Conservation (phyloP, 1,139 yeast genomes). For the Meyerozyma athensensis region DNA sequence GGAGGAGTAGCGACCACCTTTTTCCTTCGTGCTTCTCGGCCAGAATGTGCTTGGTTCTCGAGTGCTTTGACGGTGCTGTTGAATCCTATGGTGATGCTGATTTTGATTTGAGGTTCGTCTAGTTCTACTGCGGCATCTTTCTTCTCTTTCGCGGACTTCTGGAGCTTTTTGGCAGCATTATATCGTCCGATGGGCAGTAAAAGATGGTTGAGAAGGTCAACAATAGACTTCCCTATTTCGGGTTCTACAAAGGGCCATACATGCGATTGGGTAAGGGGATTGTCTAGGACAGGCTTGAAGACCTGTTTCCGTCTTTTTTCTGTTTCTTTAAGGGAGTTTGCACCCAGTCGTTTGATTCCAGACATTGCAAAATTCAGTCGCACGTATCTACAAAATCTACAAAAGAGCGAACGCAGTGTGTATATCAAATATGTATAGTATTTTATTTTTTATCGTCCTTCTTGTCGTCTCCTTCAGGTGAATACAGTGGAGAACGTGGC, state of each 20-base stretch:
- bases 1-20: constrained; percentile 9
- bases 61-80: constrained; percentile 48
- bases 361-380: constrained; percentile 3
- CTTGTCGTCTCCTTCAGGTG: constrained; percentile 7
- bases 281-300: constrained; percentile 57
- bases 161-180: constrained; percentile 14
- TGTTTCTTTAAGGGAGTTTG: constrained; percentile 31
- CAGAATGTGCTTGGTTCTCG: constrained; percentile 42
- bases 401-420: neutral
- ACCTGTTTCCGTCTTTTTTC: constrained; percentile 47
- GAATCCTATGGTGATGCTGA: constrained; percentile 43
- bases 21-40: constrained; percentile 10
- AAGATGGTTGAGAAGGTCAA: constrained; percentile 35
- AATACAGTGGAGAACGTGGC: constrained; percentile 13
- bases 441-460: constrained; percentile 4
- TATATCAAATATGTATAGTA: neutral
- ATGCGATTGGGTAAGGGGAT: constrained; percentile 49
- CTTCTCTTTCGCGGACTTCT: constrained; percentile 8
- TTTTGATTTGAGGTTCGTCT: constrained; percentile 21
- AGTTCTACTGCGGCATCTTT: constrained; percentile 10
- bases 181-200: constrained; percentile 36
- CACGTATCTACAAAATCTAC: neutral
- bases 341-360: neutral
- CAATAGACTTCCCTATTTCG: constrained; percentile 29
- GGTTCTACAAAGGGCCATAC: constrained; percentile 50